Percentiles rank a stretch among this genome's conserved stretches.
Evolutionary conservation across 2,329 filamentous ascomycete genomes (phyloP).

Genomic region (Aspergillus proliferans): DNA sequence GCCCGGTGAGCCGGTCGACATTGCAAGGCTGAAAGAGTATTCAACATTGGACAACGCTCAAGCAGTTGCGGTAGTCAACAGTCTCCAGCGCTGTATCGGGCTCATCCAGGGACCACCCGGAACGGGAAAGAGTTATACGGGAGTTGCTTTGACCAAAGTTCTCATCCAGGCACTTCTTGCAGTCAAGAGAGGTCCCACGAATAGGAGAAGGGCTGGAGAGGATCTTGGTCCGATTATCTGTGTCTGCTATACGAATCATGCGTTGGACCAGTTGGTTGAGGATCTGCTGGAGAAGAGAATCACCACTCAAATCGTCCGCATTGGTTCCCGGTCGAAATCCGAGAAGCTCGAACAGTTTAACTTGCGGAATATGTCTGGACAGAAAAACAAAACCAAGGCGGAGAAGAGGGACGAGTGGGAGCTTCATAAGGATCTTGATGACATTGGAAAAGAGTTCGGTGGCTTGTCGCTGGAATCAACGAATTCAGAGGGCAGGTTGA

Average conservation of each 20-base stretch:
- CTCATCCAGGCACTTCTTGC: constrained; percentile 3
- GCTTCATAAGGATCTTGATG: constrained; percentile 10
- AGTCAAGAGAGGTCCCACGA: constrained; percentile 9
- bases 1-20: constrained; percentile 4
- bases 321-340: constrained; percentile 55
- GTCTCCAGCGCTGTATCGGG: constrained; percentile 8
- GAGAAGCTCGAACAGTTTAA: constrained; percentile 47
- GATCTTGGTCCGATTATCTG: constrained; percentile 41
- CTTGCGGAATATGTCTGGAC: constrained; percentile 33
- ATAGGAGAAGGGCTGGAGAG: constrained; percentile 14
- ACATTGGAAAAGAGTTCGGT: constrained; percentile 7
- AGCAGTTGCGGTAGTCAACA: constrained; percentile 8
- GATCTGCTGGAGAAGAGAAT: constrained; percentile 43
- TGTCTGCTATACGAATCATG: constrained; percentile 48
- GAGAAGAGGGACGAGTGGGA: constrained; percentile 19
- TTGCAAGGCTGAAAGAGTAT: constrained; percentile 4
- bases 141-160: constrained; percentile 19
- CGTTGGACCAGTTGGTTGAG: constrained; percentile 54
- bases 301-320: constrained; percentile 51
- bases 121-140: constrained; percentile 19
- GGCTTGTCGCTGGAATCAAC: constrained; percentile 5
- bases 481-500: constrained; percentile 5
- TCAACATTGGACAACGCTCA: constrained; percentile 13
- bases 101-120: constrained; percentile 22
- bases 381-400: constrained; percentile 29